Conservation (phyloP, 768 basidiomycete species). For the Boletus sp. region DNA sequence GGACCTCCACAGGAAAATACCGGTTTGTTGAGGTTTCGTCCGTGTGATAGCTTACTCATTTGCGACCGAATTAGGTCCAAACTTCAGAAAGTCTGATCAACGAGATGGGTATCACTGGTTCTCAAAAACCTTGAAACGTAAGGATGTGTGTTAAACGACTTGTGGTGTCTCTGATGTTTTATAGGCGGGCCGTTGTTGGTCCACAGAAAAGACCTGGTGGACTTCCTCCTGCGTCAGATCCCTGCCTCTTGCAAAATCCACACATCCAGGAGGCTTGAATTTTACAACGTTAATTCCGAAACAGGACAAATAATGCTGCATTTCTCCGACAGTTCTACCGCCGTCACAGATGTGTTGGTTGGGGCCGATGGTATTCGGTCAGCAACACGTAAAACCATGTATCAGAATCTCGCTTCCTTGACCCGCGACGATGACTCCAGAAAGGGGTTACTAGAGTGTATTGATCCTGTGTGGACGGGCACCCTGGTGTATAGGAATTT, state of each 20-base stretch:
- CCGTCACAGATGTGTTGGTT: slow-evolving; percentile 40
- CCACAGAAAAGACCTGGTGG: slow-evolving; percentile 41
- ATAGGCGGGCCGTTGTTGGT: slow-evolving; percentile 32
- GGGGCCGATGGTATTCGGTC: slow-evolving; percentile 47
- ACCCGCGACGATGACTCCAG: slow-evolving; percentile 2
- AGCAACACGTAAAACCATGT: slow-evolving; percentile 28
- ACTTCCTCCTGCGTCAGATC: slow-evolving; percentile 31
- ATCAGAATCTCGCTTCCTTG: slow-evolving; percentile 14
- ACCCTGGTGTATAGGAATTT: slow-evolving; percentile 39
- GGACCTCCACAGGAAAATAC: slow-evolving; percentile 18
- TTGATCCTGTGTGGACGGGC: slow-evolving; percentile 42
- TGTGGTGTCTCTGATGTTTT: neutral
- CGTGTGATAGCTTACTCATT: neutral
- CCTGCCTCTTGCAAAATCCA: slow-evolving; percentile 30
- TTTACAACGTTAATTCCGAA: slow-evolving; percentile 25
- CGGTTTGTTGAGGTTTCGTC: slow-evolving; percentile 5
- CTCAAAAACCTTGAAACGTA: slow-evolving; percentile 26
- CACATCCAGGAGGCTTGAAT: slow-evolving; percentile 35
- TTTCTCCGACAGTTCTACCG: slow-evolving; percentile 37
- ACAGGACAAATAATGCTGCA: slow-evolving; percentile 28
- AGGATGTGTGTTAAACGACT: neutral
- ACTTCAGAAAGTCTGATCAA: slow-evolving; percentile 36
- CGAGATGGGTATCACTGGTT: slow-evolving; percentile 30
- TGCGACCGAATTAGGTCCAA: slow-evolving; percentile 17
- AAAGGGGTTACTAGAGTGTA: slow-evolving; percentile 16